Evolutionary conservation across 805 yeast species (phyloP).

Genomic region (Vanderwaltozyma tropicalis): DNA sequence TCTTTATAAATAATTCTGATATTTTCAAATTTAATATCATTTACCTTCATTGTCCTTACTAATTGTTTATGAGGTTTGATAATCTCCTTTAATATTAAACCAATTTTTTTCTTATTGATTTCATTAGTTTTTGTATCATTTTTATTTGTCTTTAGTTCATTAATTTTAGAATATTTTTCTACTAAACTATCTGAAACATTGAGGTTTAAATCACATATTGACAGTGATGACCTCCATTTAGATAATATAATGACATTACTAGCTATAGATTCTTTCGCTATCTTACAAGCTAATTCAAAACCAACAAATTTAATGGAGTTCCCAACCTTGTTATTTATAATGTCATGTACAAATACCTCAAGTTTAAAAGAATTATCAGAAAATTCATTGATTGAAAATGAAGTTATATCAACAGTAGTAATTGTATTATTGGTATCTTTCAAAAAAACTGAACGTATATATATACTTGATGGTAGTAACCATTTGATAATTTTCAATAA

Average conservation of each 20-base stretch:
- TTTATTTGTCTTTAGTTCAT: too few relatives aligned
- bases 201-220: constrained; percentile 16
- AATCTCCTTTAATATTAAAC: neutral
- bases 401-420: constrained; percentile 10
- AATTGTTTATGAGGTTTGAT: constrained; percentile 1
- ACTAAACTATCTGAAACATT: too few relatives aligned
- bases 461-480: constrained; percentile 9
- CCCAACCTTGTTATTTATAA: constrained; percentile 6
- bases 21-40: constrained; percentile 26
- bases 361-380: constrained; percentile 7
- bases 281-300: constrained; percentile 8
- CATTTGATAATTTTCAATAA: constrained; percentile 6
- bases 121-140: too few relatives aligned
- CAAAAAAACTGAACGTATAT: constrained; percentile 7
- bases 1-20: constrained; percentile 11
- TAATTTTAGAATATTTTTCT: too few relatives aligned
- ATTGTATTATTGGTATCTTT: constrained; percentile 4
- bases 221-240: constrained; percentile 15
- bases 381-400: constrained; percentile 11
- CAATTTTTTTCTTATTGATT: neutral
- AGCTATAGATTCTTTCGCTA: neutral
- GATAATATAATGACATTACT: neutral
- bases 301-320: constrained; percentile 15
- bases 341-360: constrained; percentile 16
- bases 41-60: constrained; percentile 11